Evolutionary conservation across 2,329 filamentous ascomycete genomes (phyloP).

Genomic region (Phialophora macrospora): DNA sequence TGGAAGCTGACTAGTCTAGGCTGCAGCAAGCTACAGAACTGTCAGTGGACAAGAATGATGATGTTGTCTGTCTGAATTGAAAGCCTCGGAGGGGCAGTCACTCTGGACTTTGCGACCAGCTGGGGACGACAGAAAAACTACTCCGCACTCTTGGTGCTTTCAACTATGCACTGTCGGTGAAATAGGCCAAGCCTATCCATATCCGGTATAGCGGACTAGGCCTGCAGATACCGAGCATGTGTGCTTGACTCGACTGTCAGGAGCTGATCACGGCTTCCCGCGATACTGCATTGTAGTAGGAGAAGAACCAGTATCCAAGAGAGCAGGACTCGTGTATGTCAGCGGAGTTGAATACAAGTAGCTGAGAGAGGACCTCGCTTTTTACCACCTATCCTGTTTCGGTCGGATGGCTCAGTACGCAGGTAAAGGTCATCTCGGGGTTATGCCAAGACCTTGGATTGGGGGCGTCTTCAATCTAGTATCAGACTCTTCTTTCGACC

Average conservation of each 20-base stretch:
- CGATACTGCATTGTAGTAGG: background rate
- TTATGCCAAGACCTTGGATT: no score
- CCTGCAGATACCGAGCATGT: background rate
- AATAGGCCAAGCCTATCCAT: constrained; percentile 1
- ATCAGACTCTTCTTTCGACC: no score
- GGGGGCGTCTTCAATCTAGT: no score
- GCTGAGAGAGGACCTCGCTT: no score
- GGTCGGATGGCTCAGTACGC: no score
- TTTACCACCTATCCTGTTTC: no score
- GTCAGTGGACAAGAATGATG: constrained; percentile 2
- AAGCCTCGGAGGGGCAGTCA: constrained; percentile 21
- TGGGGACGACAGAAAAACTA: constrained; percentile 8
- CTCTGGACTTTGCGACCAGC: background rate
- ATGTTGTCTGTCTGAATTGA: constrained; percentile 13
- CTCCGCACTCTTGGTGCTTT: constrained; percentile 1
- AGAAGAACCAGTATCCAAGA: no score
- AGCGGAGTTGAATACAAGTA: no score
- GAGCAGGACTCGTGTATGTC: no score
- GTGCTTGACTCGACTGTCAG: background rate
- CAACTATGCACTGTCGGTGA: background rate
- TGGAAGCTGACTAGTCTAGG: background rate
- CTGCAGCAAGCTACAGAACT: constrained; percentile 1
- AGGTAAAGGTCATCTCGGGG: no score
- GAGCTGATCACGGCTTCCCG: background rate
- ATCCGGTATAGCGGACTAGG: background rate